Conservation (phyloP, 257 asterid genomes). For the Solanum dulcamara region DNA sequence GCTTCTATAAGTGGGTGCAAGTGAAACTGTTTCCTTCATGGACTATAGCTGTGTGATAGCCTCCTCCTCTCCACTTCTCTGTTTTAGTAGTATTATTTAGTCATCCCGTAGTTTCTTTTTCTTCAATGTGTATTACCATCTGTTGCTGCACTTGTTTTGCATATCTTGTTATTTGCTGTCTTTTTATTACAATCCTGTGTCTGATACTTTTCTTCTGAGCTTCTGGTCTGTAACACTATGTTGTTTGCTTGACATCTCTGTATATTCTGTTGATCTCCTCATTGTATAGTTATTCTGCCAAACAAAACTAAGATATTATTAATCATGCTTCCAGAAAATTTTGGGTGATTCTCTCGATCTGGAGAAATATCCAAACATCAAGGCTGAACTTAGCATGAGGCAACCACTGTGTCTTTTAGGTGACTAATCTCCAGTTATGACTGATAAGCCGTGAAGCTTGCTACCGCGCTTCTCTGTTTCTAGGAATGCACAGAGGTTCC, state of each 20-base stretch:
- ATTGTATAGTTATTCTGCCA: background rate
- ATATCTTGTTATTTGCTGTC: background rate
- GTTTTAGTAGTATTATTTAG: background rate
- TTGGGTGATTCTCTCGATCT: constrained; percentile 50
- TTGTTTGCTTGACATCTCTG: background rate
- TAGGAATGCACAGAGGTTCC: background rate
- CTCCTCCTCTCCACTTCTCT: background rate
- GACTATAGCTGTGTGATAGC: background rate
- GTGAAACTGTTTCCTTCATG: background rate
- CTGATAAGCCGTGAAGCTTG: background rate
- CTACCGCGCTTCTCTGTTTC: background rate
- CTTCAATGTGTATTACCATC: background rate
- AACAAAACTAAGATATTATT: background rate
- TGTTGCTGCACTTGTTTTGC: background rate
- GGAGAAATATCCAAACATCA: constrained; percentile 56
- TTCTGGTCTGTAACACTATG: background rate
- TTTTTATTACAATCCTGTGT: background rate
- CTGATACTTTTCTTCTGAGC: background rate
- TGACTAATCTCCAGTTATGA: constrained; percentile 19
- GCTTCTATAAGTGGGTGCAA: background rate
- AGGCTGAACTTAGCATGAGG: constrained; percentile 90
- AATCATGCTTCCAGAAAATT: constrained; percentile 44
- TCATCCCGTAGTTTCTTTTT: background rate
- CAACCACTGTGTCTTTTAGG: constrained; percentile 80
- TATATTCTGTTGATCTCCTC: background rate